Base-by-base conservation (phyloP, 2,329 filamentous ascomycete genomes). In the Aspergillus sergii region DNA sequence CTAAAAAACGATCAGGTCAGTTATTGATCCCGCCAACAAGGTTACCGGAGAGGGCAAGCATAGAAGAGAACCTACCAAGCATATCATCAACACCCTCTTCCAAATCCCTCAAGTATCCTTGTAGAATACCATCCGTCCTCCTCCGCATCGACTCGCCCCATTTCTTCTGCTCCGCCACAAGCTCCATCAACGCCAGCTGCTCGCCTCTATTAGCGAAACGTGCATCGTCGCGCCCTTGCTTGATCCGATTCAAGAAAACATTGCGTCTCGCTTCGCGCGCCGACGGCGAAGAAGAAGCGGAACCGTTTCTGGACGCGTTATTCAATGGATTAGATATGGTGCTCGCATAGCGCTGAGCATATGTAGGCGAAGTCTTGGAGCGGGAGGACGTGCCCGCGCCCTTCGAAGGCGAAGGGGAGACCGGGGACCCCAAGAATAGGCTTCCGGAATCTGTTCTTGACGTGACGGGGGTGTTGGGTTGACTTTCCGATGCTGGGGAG, bases 171-270 rank as follows among this genome's bases (percentile, higher is more conserved):
- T 76, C 78, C 59, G 71, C 74, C 60, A 76, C 68, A 70, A 75
- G 75, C 64, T 82, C 81, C 77, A 75, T 78, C 67, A 71, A 78
- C 73, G 75, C 77, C 63, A 78, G 75, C 74, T 75, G 80, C 69
- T 76, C 83, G 67, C 75, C 79, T 66, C 73, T 78, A 66, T 71
- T 72, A 64, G 79, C 75, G 60, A 78, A 79, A 9, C 77, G 74
- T 0, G 71, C 74, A 41, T 72, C 69, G 16, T 81, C 78, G 34
- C 80, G 77, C 48, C 76, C 75, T n/a, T 70, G 71, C 56, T 75
- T 76, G 21, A 82, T 73, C 26, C 77, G 75, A 65, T 80, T 81
- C 3, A 81, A 67, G 60, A 82, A 82, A 51, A 74, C 71, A 26
- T 72, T 73, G 57, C 78, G 78, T 30, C 77, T 74, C 39, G 76